Evolutionary conservation across 2,329 filamentous ascomycete genomes (phyloP), one percentile per base, ranked within the genome.

Genomic region (Fusarium brevicatenulatum): DNA sequence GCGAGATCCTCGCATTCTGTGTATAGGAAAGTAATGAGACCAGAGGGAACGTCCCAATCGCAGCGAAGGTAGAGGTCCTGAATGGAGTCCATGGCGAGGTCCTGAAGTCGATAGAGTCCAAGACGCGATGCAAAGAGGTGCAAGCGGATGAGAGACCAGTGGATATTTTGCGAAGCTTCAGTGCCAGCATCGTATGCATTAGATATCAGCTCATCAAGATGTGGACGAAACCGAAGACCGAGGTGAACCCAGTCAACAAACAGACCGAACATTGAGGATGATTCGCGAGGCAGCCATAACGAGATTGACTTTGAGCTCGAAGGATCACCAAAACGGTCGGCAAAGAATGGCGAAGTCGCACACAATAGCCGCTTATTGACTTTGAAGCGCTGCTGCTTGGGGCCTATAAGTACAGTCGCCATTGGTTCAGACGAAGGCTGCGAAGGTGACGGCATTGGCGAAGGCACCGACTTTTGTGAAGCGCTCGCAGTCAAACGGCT

Each of bases 21-120:
- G 79, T 90, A 90, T 16, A 90, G 82, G 68, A 86, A 88, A 60
- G 80, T 78, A 63, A 90, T 80, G 53, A 90, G 84, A 32, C 81
- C 80, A 4, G 86, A 84, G 7, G 85, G 85, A 63, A 90, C 86
- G 73, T 89, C 86, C 87, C 88, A 90, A 82, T 90, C 86, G 76
- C 85, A 85, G 19, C 85, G 84, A 43, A 90, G 86, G 76, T 90
- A 89, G 21, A 90, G 79, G 73, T 90, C 88, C 78, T 90, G 88
- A 23, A 90, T 80, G 42, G 86, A 85, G 72, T 90, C 88, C 84
- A 90, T 89, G 76, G 87, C 84, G 23, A 84, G 80, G 77, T 90
- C 88, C 74, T 90, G 88, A 13, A 90, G 82, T 13, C 82, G 82
- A 34, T 84, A 79, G 7, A 89, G 80, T 54, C 83, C 83, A 72